Conservation (phyloP, 106 monocot species). For the Dioscorea zingiberensis region DNA sequence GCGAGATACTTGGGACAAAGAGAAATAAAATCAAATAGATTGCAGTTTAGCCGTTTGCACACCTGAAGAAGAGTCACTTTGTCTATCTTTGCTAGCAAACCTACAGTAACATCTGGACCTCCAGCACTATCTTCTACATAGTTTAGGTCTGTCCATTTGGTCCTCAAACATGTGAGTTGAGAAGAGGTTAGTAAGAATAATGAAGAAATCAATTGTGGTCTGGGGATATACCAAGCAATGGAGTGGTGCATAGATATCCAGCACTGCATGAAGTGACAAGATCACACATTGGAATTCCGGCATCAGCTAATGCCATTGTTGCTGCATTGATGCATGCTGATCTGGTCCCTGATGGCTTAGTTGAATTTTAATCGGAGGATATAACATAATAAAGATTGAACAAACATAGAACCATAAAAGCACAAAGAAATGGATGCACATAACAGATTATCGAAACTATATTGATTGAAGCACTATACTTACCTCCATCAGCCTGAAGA, state of each 20-base stretch:
- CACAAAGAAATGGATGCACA: too few species aligned
- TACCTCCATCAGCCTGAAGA: slow-evolving; percentile 97
- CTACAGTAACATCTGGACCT: slow-evolving; percentile 94
- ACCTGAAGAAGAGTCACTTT: slow-evolving; percentile 98
- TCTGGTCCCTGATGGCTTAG: slow-evolving; percentile 51
- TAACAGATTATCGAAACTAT: too few species aligned
- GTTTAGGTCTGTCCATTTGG: slow-evolving; percentile 63
- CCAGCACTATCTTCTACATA: slow-evolving; percentile 94
- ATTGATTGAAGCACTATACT: background rate
- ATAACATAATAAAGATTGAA: too few species aligned
- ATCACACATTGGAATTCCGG: slow-evolving; percentile 94
- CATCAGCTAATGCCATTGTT: slow-evolving; percentile 93
- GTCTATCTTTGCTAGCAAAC: slow-evolving; percentile 73
- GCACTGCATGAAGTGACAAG: slow-evolving; percentile 89
- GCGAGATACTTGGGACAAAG: background rate
- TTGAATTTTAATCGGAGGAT: too few species aligned
- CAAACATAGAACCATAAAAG: too few species aligned
- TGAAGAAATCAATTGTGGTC: background rate
- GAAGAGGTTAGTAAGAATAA: background rate
- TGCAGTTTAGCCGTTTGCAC: slow-evolving; percentile 28
- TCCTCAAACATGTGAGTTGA: background rate
- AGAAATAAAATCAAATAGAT: background rate
- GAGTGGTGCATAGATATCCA: slow-evolving; percentile 76
- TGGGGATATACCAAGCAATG: slow-evolving; percentile 66
- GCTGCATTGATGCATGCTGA: slow-evolving; percentile 99